Evolutionary conservation across 75 land plant genomes (phyloP), one percentile per base, ranked within the genome.

Genomic region (Cupressus sempervirens): DNA sequence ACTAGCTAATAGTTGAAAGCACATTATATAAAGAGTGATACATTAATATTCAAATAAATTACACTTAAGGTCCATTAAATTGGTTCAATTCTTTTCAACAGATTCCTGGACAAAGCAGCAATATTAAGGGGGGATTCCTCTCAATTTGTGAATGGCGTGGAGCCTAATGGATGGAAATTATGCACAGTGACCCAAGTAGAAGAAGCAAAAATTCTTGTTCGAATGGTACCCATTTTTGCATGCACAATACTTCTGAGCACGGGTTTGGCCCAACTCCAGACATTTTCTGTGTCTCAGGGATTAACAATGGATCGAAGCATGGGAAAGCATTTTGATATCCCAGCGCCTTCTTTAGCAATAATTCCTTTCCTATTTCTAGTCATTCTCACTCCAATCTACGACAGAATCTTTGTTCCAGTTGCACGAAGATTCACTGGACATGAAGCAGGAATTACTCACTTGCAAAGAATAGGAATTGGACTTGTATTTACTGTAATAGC

Each of bases 311-410:
- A 81, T 45, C 43, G 12, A 29, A 81, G 82, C 1, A 15, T 81
- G 9, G 82, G 82, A 11, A 5, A 45, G 7, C 65, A 58, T 58
- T 58, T 81, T 16, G 7, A 48, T 23, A 26, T 81, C 14, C 82
- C 82, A 40, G 29, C 82, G 14, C 30, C 82, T 2, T 81, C 82
- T 41, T 13, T 81, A 7, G 26, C 43, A 11, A 52, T 45, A 15
- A 81, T 94, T 82, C 93, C 92, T 34, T 90, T 87, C 86, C 52
- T 93, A 14, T 80, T 89, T 23, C 87, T 94, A 35, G 81, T 93
- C 54, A 35, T 94, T 48, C n/a, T 88, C 0, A 91, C 88, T 56
- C 93, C 96, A 14, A 34, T 93, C 40, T 94, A 95, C 58, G 96
- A 95, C 53, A 72, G 74, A 23, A 48, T 87, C 54, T 86, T 93